Evolutionary conservation across 805 yeast species (phyloP).

Genomic region (Candida stauntonica): DNA sequence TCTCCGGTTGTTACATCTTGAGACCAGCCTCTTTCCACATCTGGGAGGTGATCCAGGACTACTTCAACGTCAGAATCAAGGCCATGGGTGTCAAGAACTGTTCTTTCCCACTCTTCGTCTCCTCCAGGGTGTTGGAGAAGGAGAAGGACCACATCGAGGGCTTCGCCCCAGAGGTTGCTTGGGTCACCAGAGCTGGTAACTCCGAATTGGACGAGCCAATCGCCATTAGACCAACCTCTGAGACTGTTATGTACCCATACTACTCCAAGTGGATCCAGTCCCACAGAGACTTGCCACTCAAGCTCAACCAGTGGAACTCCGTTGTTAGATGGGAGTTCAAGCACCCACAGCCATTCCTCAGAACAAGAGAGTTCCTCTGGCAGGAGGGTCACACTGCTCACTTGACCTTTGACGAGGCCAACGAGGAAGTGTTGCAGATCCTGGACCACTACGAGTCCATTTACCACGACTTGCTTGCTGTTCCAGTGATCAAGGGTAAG

Average conservation of each 20-base stretch:
- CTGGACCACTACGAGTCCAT: conserved; percentile 80
- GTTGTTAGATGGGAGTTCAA: conserved; percentile 99
- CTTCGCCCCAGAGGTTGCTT: conserved; percentile 99
- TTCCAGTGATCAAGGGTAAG: conserved; percentile 91
- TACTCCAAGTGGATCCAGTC: conserved; percentile 99
- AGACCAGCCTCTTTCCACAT: conserved; percentile 92
- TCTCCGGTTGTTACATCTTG: conserved; percentile 96
- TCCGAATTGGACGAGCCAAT: conserved; percentile 96
- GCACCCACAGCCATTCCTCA: conserved; percentile 98
- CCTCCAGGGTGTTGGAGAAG: conserved; percentile 85
- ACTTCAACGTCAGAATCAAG: conserved; percentile 80
- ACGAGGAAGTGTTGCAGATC: conserved; percentile 78
- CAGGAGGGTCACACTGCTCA: conserved; percentile 99
- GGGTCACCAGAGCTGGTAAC: conserved; percentile 96
- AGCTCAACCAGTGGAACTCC: conserved; percentile 98
- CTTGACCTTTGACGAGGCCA: conserved; percentile 76
- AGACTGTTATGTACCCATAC: conserved; percentile 99
- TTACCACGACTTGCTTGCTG: conserved; percentile 91
- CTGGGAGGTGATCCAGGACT: conserved; percentile 92
- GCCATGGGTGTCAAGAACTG: conserved; percentile 89
- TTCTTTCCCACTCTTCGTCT: conserved; percentile 98
- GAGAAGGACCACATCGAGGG: conserved; percentile 99
- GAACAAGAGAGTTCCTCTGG: conserved; percentile 99
- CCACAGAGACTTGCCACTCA: conserved; percentile 94
- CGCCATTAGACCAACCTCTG: conserved; percentile 99